Evolutionary conservation across 345 rosid species (phyloP).

Genomic region (Raphanus sativus): DNA sequence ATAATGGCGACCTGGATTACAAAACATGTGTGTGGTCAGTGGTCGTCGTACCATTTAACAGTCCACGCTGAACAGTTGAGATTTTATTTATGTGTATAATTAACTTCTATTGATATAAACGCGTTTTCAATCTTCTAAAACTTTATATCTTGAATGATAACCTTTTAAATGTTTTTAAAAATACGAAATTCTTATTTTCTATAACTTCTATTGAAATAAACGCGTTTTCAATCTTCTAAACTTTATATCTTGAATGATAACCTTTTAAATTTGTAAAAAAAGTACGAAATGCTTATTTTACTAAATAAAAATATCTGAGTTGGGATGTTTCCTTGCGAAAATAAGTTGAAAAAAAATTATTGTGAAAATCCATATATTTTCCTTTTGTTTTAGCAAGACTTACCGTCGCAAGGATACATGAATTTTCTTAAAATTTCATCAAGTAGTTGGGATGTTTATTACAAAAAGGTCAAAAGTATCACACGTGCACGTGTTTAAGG

Average conservation of each 20-base stretch:
- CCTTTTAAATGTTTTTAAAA: too few relatives aligned
- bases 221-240: too few relatives aligned
- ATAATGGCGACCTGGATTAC: background rate
- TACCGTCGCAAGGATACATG: too few relatives aligned
- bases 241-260: too few relatives aligned
- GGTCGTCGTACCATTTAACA: background rate
- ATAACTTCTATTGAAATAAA: too few relatives aligned
- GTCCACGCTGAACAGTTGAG: constrained; percentile 7
- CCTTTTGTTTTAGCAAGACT: too few relatives aligned
- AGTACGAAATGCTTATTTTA: too few relatives aligned
- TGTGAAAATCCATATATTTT: too few relatives aligned
- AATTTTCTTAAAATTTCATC: background rate
- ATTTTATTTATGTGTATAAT: background rate
- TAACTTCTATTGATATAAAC: background rate
- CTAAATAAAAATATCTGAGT: background rate
- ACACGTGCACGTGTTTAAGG: constrained; percentile 38
- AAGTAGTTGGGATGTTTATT: background rate
- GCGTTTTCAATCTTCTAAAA: background rate
- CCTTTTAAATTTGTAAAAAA: too few relatives aligned
- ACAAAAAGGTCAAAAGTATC: background rate
- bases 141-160: background rate
- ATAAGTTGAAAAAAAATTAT: too few relatives aligned
- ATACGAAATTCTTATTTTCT: too few relatives aligned
- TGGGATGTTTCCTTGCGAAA: too few relatives aligned
- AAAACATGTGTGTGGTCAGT: background rate